Percentiles rank a stretch among this genome's conserved stretches.
These are phyloP conservation scores for Citrus trifoliata DNA, from an alignment of 345 rosid species.

Conservation along the genomic window DNA sequence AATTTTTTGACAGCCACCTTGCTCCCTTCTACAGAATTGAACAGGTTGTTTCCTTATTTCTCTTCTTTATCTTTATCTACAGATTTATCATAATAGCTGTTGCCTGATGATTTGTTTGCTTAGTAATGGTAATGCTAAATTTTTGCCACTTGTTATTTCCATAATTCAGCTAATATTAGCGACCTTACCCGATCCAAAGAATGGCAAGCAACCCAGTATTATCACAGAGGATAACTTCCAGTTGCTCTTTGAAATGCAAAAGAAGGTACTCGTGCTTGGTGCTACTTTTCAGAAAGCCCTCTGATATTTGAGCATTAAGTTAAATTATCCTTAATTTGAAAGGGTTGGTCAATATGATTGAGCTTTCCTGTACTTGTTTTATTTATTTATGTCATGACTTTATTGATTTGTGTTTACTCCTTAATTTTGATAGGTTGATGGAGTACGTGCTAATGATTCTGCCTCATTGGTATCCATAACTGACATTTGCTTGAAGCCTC, in stretches of 20 bases:
- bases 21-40: slow-evolving; percentile 97
- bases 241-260: slow-evolving; percentile 89
- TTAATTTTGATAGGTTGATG: slow-evolving; percentile 64
- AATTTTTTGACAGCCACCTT: slow-evolving; percentile 85
- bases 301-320: not conserved
- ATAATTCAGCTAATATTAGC: slow-evolving; percentile 75
- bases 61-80: slow-evolving; percentile 9
- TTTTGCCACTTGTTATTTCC: slow-evolving; percentile 4
- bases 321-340: not conserved
- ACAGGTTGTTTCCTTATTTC: slow-evolving; percentile 54
- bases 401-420: not conserved
- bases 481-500: slow-evolving; percentile 93
- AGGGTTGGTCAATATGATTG: slow-evolving; percentile 5
- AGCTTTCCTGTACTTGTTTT: not conserved
- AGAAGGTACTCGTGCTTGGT: slow-evolving; percentile 54
- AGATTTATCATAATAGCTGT: not conserved
- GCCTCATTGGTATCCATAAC: slow-evolving; percentile 62
- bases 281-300: slow-evolving; percentile 15
- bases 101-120: not conserved
- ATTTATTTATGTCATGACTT: not conserved
- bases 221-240: slow-evolving; percentile 79
- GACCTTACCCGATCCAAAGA: slow-evolving; percentile 53
- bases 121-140: not conserved
- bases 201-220: slow-evolving; percentile 61
- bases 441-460: slow-evolving; percentile 72